A percentile compares a stretch with the other conserved stretches of the same genome.
These are phyloP conservation scores for Melanomma pulvis-pyrius DNA, from an alignment of 495 filamentous ascomycete genomes.

Conservation along the genomic window DNA sequence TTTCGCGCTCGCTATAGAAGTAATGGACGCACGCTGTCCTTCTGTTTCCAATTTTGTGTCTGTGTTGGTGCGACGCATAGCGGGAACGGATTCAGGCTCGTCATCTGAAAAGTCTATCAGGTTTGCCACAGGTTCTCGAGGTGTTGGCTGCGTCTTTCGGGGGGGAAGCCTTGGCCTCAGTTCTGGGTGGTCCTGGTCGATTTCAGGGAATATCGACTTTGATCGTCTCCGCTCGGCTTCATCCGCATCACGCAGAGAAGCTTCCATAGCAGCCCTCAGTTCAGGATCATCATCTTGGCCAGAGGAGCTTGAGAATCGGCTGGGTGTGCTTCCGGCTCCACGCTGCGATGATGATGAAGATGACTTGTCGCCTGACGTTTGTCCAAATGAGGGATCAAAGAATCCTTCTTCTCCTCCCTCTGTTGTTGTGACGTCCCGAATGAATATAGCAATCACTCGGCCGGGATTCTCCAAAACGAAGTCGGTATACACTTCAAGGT, in stretches of 20 bases:
- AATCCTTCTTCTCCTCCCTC: constrained; percentile 63
- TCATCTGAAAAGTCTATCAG: constrained; percentile 45
- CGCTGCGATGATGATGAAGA: constrained; percentile 33
- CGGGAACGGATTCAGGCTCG: neutral
- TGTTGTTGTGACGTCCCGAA: constrained; percentile 88
- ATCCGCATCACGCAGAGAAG: constrained; percentile 45
- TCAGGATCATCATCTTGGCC: constrained; percentile 46
- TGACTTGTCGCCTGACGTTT: constrained; percentile 42
- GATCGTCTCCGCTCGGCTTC: constrained; percentile 34
- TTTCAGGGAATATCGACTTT: constrained; percentile 34
- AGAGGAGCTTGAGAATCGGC: constrained; percentile 1
- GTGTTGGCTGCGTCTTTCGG: constrained; percentile 27
- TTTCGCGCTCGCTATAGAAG: constrained; percentile 26
- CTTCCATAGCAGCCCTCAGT: constrained; percentile 45
- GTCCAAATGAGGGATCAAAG: constrained; percentile 70
- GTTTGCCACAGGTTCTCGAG: constrained; percentile 28
- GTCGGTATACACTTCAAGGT: constrained; percentile 96
- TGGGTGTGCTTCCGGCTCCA: constrained; percentile 1
- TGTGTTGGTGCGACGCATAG: constrained; percentile 6
- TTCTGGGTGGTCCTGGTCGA: constrained; percentile 31
- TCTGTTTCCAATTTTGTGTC: constrained; percentile 20
- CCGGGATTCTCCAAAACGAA: constrained; percentile 81
- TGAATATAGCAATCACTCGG: constrained; percentile 82
- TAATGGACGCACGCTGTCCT: constrained; percentile 7
- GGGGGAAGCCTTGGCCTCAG: constrained; percentile 37